Percentiles rank a stretch among this genome's conserved stretches.
Evolutionary conservation across 495 filamentous ascomycete genomes (phyloP).

Genomic region (Glutinoglossum americanum): DNA sequence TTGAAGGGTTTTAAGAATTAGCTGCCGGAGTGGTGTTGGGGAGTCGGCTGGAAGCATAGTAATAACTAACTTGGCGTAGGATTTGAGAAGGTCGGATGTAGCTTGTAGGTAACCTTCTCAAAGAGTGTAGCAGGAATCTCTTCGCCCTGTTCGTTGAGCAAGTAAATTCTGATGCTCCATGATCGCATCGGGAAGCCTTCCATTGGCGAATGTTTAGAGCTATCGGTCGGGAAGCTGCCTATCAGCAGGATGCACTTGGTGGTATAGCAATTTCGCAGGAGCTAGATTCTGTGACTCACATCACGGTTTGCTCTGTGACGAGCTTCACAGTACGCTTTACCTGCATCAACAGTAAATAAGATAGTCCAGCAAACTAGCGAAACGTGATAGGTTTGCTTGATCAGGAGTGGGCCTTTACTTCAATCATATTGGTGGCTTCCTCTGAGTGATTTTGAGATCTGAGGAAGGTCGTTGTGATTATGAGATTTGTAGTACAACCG

Average conservation of each 20-base stretch:
- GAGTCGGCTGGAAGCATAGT: not conserved
- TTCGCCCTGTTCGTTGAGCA: slow-evolving; percentile 36
- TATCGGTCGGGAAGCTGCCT: not conserved
- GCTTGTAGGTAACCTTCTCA: slow-evolving; percentile 73
- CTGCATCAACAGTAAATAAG: slow-evolving; percentile 18
- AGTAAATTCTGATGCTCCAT: slow-evolving; percentile 40
- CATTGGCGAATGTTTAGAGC: slow-evolving; percentile 45
- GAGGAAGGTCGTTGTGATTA: not conserved
- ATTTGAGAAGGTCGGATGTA: slow-evolving; percentile 82
- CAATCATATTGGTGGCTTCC: not conserved
- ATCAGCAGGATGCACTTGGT: not conserved
- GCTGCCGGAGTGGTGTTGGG: not conserved
- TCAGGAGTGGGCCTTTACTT: not conserved
- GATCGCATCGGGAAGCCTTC: slow-evolving; percentile 80
- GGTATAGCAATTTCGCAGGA: slow-evolving; percentile 5
- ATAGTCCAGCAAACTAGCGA: not conserved
- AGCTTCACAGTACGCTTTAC: slow-evolving; percentile 78
- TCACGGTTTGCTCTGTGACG: slow-evolving; percentile 70
- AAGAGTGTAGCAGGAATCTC: slow-evolving; percentile 58
- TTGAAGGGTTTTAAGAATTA: slow-evolving; percentile 4
- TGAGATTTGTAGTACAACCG: too few species aligned
- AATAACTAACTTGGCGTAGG: slow-evolving; percentile 51
- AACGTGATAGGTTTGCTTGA: not conserved
- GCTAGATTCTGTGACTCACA: slow-evolving; percentile 34
- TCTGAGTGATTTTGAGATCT: not conserved